These are phyloP conservation scores for Phyllosticta capitalensis DNA, from an alignment of 2,329 filamentous ascomycete genomes.

Conservation along the genomic window DNA sequence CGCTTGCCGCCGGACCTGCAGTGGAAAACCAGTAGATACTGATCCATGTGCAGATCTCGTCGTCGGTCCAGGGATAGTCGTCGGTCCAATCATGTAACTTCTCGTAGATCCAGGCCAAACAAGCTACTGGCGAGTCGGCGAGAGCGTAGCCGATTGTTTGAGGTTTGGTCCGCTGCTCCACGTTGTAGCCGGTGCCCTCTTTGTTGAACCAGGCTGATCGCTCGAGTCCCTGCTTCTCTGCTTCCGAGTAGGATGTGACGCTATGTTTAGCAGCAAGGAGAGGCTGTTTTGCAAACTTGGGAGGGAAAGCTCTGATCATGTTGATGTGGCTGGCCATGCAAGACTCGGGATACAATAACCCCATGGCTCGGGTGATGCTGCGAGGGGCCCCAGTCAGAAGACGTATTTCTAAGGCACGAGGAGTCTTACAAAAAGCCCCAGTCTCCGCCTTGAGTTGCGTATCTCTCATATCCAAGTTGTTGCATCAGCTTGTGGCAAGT, in stretches of 20 bases:
- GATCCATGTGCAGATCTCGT: constrained; percentile 68
- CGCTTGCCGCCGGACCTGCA: constrained; percentile 57
- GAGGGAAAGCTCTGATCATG: constrained; percentile 40
- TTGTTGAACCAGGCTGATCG: constrained; percentile 48
- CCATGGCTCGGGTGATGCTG: constrained; percentile 51
- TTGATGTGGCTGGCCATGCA: constrained; percentile 56
- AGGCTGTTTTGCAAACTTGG: constrained; percentile 44
- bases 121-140: constrained; percentile 57
- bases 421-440: constrained; percentile 52
- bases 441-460: constrained; percentile 51
- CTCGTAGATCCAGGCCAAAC: constrained; percentile 73
- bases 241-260: constrained; percentile 42
- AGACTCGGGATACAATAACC: constrained; percentile 47
- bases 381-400: neutral
- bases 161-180: constrained; percentile 57
- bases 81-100: constrained; percentile 73
- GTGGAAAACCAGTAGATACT: constrained; percentile 62
- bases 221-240: constrained; percentile 43
- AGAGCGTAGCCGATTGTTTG: constrained; percentile 63
- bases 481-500: constrained; percentile 59
- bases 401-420: neutral
- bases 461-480: constrained; percentile 54
- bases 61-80: constrained; percentile 61
- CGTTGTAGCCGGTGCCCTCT: constrained; percentile 51
- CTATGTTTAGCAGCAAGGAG: constrained; percentile 48